These are phyloP conservation scores for Diacronema lutheri DNA, from an alignment of 78 protist genomes.

Conservation along the genomic window DNA sequence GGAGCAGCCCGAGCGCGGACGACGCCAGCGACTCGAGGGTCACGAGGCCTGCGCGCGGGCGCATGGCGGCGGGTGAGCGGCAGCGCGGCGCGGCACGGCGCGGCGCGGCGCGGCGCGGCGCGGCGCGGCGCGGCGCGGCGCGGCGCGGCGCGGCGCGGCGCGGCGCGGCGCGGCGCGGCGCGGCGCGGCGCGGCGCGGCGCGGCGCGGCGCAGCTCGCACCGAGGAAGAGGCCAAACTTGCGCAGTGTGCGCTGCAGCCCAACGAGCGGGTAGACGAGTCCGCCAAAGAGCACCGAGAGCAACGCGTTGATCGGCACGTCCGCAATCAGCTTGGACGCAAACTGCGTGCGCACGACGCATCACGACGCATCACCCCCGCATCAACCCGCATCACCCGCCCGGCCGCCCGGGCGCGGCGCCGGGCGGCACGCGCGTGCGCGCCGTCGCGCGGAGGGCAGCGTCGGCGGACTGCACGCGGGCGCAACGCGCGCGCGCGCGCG, in stretches of 20 bases:
- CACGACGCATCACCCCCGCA: no score
- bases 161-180: no score
- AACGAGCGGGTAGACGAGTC: background rate
- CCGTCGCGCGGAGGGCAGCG: background rate
- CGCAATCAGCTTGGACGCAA: background rate
- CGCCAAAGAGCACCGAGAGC: constrained; percentile 14
- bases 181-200: no score
- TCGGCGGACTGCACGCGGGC: background rate
- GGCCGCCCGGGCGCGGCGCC: background rate
- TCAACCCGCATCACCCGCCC: no score
- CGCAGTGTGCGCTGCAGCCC: background rate
- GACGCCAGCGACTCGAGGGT: background rate
- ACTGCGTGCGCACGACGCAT: background rate
- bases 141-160: no score
- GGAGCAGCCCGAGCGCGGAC: background rate
- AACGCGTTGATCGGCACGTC: background rate
- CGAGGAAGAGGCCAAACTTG: background rate
- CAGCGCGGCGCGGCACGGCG: no score
- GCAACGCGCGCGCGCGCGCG: no score
- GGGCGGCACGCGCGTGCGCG: background rate
- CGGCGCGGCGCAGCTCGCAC: background rate
- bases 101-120: no score
- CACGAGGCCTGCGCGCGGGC: background rate
- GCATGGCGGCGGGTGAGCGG: no score
- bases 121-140: background rate